Conservation (phyloP, 805 yeast genomes). For the Starmerella potacharoeniae region DNA sequence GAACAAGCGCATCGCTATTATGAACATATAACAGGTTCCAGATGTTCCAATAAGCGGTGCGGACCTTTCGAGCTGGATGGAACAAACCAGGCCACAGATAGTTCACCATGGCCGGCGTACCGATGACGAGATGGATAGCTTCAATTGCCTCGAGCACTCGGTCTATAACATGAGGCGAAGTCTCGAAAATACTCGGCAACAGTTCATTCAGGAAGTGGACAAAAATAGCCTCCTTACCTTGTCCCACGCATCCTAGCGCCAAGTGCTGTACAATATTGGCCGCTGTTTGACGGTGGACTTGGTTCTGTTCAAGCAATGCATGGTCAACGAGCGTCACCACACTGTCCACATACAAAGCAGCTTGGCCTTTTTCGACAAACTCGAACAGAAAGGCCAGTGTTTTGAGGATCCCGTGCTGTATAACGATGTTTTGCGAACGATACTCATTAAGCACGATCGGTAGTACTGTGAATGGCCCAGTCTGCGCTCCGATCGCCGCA, state of each 20-base stretch:
- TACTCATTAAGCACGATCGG: conserved; percentile 96
- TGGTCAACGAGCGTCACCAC: conserved; percentile 72
- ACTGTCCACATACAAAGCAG: conserved; percentile 69
- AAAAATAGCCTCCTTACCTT: conserved; percentile 70
- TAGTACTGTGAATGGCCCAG: conserved; percentile 83
- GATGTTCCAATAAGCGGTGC: conserved; percentile 74
- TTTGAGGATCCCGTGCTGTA: conserved; percentile 89
- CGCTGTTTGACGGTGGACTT: conserved; percentile 91
- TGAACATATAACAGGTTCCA: conserved; percentile 69
- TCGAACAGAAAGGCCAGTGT: conserved; percentile 87
- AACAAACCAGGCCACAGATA: conserved; percentile 82
- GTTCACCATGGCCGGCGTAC: conserved; percentile 61
- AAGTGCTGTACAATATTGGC: conserved; percentile 75
- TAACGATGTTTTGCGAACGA: conserved; percentile 79
- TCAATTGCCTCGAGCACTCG: conserved; percentile 74
- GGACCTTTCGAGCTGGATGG: conserved; percentile 83
- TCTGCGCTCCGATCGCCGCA: conserved; percentile 88
- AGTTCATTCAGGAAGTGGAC: conserved; percentile 69
- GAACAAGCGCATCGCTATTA: conserved; percentile 63
- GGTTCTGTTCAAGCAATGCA: conserved; percentile 81
- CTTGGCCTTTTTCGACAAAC: conserved; percentile 55
- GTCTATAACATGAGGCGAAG: conserved; percentile 87
- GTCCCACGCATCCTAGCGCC: conserved; percentile 66
- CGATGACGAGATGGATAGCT: conserved; percentile 58
- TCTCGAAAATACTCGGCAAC: conserved; percentile 82